A percentile compares a stretch with the other conserved stretches of the same genome.
phyloP scores from a whole-genome alignment of 805 yeast species.

The Yamadazyma philogaea region DNA sequence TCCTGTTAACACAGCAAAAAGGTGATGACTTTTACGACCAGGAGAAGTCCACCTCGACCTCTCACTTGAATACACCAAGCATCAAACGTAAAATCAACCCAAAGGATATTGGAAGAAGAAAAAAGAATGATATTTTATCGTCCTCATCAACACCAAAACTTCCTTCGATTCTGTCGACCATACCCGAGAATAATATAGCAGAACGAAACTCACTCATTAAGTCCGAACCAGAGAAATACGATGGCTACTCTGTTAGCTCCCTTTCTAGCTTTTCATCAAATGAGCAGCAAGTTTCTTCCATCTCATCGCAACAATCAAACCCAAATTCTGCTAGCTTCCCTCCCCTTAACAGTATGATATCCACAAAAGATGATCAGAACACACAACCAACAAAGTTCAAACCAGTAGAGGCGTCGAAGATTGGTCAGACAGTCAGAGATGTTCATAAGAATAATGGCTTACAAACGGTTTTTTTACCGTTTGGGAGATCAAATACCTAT shows the following conservation, averaged over 20 bases:
- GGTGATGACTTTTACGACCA: neutral
- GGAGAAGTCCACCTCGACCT: neutral
- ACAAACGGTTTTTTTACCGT: constrained; percentile 10
- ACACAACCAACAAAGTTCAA: constrained; percentile 1
- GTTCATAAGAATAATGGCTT: constrained; percentile 5
- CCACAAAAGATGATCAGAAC: neutral
- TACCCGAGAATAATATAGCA: neutral
- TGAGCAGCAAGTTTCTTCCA: neutral
- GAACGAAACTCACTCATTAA: neutral
- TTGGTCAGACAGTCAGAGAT: neutral
- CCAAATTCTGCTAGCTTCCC: constrained; percentile 1
- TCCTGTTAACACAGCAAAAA: neutral
- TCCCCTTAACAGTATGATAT: constrained; percentile 2
- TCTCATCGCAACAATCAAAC: neutral
- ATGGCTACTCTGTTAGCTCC: neutral
- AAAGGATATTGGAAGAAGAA: neutral
- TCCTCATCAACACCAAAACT: constrained; percentile 1
- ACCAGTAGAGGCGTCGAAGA: constrained; percentile 3
- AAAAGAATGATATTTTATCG: neutral
- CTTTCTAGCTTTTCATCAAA: neutral
- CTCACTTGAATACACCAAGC: neutral
- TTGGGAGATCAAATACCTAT: constrained; percentile 4
- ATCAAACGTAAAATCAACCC: constrained; percentile 1
- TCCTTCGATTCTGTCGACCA: constrained; percentile 7
- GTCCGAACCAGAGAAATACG: neutral